Evolutionary conservation across 345 rosid genomes (phyloP).

Genomic region (Noccaea caerulescens): DNA sequence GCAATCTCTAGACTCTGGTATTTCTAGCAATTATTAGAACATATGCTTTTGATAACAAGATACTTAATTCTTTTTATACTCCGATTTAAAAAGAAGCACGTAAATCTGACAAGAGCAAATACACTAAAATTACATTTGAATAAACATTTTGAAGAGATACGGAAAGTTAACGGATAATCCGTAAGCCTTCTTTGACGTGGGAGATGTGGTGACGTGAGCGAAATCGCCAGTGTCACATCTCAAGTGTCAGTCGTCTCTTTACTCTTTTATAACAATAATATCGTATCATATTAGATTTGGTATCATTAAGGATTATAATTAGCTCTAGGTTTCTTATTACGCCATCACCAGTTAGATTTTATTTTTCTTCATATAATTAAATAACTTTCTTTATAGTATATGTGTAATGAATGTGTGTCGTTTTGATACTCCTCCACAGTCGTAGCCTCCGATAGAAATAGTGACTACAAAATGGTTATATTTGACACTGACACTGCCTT

Average conservation of each 20-base stretch:
- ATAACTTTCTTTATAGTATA: neutral
- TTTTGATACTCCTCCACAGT: slow-evolving; percentile 18
- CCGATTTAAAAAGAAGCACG: neutral
- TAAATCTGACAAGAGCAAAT: neutral
- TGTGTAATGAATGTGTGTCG: slow-evolving; percentile 20
- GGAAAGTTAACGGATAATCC: slow-evolving; percentile 7
- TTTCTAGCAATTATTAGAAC: slow-evolving; percentile 2
- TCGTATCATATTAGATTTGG: slow-evolving; percentile 49
- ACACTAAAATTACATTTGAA: neutral
- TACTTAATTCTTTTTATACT: neutral
- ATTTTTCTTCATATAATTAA: neutral
- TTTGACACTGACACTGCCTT: slow-evolving; percentile 50
- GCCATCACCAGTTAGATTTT: neutral
- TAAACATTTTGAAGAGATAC: neutral
- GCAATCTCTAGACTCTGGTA: neutral
- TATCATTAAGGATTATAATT: slow-evolving; percentile 45
- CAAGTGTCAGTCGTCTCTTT: slow-evolving; percentile 30
- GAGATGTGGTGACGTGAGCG: slow-evolving; percentile 42
- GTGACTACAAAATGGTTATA: slow-evolving; percentile 47
- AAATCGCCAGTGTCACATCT: slow-evolving; percentile 48
- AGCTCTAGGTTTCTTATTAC: slow-evolving; percentile 41
- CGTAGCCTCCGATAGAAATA: slow-evolving; percentile 26
- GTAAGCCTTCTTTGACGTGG: slow-evolving; percentile 27
- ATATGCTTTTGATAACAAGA: neutral
- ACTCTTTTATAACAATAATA: slow-evolving; percentile 10